Evolutionary conservation across 495 filamentous ascomycete genomes (phyloP).

Genomic region (Massariosphaeria phaeospora): DNA sequence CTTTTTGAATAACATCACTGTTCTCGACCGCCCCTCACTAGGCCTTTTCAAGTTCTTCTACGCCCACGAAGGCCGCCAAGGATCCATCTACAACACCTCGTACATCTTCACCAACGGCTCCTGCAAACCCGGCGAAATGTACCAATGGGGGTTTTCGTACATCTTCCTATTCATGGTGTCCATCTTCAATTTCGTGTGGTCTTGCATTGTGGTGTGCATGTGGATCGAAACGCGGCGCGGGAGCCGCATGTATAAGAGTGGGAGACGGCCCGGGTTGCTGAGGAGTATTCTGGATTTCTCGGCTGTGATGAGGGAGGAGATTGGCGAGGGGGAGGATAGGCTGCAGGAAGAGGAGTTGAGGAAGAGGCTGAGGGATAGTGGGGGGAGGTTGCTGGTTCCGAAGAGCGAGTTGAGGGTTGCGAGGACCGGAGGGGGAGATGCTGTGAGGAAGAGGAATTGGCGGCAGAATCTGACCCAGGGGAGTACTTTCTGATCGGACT

Average conservation of each 20-base stretch:
- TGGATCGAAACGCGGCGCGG: conserved; percentile 32
- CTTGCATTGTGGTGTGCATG: conserved; percentile 30
- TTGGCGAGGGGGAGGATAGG: conserved; percentile 25
- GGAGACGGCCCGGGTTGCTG: conserved; percentile 20
- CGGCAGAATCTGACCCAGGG: conserved; percentile 14
- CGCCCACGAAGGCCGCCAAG: background rate
- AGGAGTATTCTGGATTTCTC: conserved; percentile 30
- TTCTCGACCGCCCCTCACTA: too few species aligned
- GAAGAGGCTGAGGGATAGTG: conserved; percentile 27
- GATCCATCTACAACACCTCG: background rate
- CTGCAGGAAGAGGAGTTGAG: conserved; percentile 27
- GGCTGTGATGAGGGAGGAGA: conserved; percentile 28
- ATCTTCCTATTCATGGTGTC: conserved; percentile 32
- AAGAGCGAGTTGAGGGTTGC: conserved; percentile 13
- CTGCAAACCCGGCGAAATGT: conserved; percentile 22
- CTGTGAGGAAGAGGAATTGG: background rate
- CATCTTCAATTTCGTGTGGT: conserved; percentile 32
- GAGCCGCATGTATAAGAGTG: conserved; percentile 28
- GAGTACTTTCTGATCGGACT: conserved; percentile 19
- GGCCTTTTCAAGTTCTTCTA: background rate
- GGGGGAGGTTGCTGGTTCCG: conserved; percentile 12
- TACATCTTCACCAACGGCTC: conserved; percentile 15
- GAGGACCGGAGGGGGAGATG: background rate
- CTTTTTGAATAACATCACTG: background rate
- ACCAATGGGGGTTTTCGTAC: conserved; percentile 36